phyloP scores from a whole-genome alignment of 129 eudicot species.

The Tagetes patula region DNA sequence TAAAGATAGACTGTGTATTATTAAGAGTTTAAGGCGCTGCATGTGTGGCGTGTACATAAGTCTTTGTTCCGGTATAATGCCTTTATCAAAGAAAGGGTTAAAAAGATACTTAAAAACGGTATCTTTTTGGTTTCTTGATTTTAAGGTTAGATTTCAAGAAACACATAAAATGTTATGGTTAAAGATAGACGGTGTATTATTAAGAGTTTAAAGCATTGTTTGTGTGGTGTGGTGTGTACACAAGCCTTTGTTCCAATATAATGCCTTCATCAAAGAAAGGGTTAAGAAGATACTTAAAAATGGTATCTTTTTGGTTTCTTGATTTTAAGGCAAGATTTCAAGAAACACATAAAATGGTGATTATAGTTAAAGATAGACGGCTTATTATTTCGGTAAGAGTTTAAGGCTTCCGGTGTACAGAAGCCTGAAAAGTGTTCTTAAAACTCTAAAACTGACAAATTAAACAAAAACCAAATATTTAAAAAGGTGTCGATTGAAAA shows the following conservation, averaged over 20 bases:
- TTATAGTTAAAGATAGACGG: constrained; percentile 13
- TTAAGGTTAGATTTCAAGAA: constrained; percentile 8
- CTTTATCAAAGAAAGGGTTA: not conserved
- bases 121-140: constrained; percentile 25
- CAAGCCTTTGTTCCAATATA: constrained; percentile 28
- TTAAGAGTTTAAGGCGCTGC: constrained; percentile 8
- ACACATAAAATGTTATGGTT: constrained; percentile 35
- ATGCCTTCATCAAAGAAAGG: not conserved
- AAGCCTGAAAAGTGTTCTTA: constrained; percentile 43
- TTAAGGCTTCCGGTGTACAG: constrained; percentile 13
- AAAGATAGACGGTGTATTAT: constrained; percentile 31
- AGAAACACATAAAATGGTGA: constrained; percentile 34
- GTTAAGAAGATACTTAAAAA: not conserved
- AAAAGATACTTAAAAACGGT: not conserved
- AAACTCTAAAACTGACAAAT: constrained; percentile 27
- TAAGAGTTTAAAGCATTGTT: not conserved
- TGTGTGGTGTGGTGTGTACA: not conserved
- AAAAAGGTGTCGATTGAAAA: constrained; percentile 20
- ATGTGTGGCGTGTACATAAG: constrained; percentile 18
- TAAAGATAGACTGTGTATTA: constrained; percentile 29
- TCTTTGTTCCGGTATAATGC: constrained; percentile 15
- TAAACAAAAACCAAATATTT: constrained; percentile 23
- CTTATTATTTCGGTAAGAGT: constrained; percentile 31
- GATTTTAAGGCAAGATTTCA: constrained; percentile 13
- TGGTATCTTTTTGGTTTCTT: constrained; percentile 21